These are phyloP conservation scores for Endotrypanum monterogeii DNA, from an alignment of 208 protist genomes.

Conservation along the genomic window DNA sequence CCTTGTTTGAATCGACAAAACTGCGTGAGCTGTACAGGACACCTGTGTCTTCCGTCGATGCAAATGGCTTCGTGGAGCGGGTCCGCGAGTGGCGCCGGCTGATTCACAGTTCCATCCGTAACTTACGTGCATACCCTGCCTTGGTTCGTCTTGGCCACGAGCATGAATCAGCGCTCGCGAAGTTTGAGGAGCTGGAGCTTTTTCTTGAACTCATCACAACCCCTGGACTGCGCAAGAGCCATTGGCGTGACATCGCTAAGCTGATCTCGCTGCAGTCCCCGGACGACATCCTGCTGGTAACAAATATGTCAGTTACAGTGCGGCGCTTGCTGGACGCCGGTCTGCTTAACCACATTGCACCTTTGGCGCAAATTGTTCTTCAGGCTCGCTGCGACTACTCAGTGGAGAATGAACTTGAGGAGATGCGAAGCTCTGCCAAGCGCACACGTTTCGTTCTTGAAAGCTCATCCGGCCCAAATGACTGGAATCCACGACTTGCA, in stretches of 20 bases:
- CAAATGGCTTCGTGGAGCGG: constrained; percentile 64
- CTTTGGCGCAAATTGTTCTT: constrained; percentile 60
- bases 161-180: constrained; percentile 74
- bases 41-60: constrained; percentile 57
- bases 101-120: constrained; percentile 71
- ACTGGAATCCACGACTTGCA: constrained; percentile 19
- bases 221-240: constrained; percentile 79
- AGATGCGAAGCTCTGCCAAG: constrained; percentile 87
- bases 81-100: constrained; percentile 79
- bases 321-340: constrained; percentile 67
- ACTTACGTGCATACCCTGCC: constrained; percentile 64
- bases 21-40: constrained; percentile 78
- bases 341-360: constrained; percentile 54
- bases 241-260: constrained; percentile 88
- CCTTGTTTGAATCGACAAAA: constrained; percentile 57
- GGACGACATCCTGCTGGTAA: constrained; percentile 49
- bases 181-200: constrained; percentile 79
- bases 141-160: constrained; percentile 78
- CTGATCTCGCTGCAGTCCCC: constrained; percentile 48
- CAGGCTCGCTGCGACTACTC: constrained; percentile 79
- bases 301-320: constrained; percentile 63
- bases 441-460: constrained; percentile 62
- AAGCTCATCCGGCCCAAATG: constrained; percentile 18
- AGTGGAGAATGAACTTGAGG: constrained; percentile 73
- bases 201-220: constrained; percentile 73